phyloP scores from a whole-genome alignment of 257 asterid genomes.

The Nicotiana tomentosiformis region DNA sequence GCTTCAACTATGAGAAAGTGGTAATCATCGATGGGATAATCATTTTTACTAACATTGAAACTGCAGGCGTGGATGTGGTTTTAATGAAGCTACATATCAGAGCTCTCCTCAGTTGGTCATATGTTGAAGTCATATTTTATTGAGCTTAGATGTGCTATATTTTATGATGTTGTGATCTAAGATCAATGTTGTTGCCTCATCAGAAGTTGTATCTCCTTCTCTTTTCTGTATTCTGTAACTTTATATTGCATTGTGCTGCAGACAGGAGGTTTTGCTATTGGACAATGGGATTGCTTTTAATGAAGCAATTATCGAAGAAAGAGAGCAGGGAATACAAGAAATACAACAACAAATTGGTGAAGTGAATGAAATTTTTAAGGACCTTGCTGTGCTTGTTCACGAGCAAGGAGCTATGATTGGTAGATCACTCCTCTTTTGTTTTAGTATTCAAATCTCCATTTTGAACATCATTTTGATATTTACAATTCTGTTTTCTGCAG shows the following conservation, averaged over 20 bases:
- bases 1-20: not conserved
- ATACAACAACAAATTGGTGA: slow-evolving; percentile 94
- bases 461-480: slow-evolving; percentile 3
- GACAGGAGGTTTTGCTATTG: slow-evolving; percentile 78
- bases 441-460: not conserved
- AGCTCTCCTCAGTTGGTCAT: not conserved
- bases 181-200: not conserved
- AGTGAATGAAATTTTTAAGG: slow-evolving; percentile 95
- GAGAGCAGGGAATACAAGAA: slow-evolving; percentile 96
- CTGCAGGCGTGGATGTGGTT: not conserved
- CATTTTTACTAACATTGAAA: not conserved
- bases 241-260: slow-evolving; percentile 27
- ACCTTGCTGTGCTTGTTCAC: slow-evolving; percentile 81
- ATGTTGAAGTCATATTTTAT: not conserved
- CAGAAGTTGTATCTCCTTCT: not conserved
- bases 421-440: slow-evolving; percentile 22
- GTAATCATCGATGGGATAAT: not conserved
- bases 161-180: not conserved
- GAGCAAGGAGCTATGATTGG: slow-evolving; percentile 98
- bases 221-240: not conserved
- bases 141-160: not conserved
- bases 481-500: slow-evolving; percentile 24
- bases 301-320: slow-evolving; percentile 91
- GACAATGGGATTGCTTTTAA: slow-evolving; percentile 91
- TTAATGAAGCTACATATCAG: not conserved